Conservation (phyloP, 495 filamentous ascomycete species). For the Chaetomium tenue region DNA sequence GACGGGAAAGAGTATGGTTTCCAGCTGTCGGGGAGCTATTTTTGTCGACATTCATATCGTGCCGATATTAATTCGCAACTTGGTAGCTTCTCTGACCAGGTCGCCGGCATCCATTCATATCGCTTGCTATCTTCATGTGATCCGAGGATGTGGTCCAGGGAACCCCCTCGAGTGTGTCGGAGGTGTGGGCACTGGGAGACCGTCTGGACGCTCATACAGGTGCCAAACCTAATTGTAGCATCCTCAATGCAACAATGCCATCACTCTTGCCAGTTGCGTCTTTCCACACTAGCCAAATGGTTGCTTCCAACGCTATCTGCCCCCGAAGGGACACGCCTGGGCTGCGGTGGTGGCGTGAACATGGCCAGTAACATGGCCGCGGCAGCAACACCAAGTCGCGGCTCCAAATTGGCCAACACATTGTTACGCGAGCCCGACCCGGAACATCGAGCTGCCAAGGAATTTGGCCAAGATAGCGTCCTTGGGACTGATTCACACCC, state of each 20-base stretch:
- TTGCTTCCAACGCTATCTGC: not conserved
- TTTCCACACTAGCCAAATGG: not conserved
- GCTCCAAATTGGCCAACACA: constrained; percentile 10
- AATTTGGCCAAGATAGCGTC: not conserved
- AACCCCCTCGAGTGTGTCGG: not conserved
- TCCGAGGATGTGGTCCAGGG: not conserved
- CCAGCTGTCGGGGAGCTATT: constrained; percentile 1
- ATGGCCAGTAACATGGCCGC: not conserved
- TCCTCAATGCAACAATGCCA: not conserved
- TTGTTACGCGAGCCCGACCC: not conserved
- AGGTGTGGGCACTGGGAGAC: not conserved
- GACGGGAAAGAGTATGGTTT: not conserved
- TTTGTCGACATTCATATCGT: constrained; percentile 9
- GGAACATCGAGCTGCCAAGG: constrained; percentile 12
- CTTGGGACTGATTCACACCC: not conserved
- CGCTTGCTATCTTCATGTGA: constrained; percentile 5
- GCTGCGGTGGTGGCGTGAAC: not conserved
- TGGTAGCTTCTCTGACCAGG: not conserved
- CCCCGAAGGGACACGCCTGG: not conserved
- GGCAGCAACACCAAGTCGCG: constrained; percentile 1
- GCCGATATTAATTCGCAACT: constrained; percentile 4
- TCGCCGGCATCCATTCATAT: not conserved
- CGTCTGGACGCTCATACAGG: not conserved
- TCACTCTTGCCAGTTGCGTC: not conserved
- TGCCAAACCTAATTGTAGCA: not conserved